Conservation (phyloP, 2,329 filamentous ascomycete genomes). For the Colletotrichum sp. region DNA sequence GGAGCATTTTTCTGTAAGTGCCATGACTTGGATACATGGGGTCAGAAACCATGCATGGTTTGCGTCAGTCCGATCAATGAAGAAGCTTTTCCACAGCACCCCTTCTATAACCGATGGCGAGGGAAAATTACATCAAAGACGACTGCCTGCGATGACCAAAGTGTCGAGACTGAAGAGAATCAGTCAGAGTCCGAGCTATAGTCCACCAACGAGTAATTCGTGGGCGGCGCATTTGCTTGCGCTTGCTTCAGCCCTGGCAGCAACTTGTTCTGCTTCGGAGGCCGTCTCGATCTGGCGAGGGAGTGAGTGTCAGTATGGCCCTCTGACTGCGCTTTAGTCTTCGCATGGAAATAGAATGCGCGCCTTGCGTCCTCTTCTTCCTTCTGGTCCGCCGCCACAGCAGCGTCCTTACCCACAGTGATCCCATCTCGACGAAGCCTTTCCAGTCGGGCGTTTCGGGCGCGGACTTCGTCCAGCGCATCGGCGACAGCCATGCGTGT, state of each 20-base stretch:
- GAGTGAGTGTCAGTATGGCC: accelerated
- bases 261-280: neutral
- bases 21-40: no score
- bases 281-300: neutral
- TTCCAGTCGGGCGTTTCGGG: neutral
- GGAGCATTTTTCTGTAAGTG: no score
- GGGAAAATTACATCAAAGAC: accelerated
- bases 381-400: neutral
- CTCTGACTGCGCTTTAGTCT: accelerated
- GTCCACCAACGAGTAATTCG: neutral
- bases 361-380: neutral
- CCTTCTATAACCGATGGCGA: neutral
- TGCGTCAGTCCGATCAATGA: no score
- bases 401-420: neutral
- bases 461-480: neutral
- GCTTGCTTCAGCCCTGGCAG: neutral
- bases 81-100: no score
- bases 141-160: accelerated
- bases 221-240: neutral
- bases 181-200: neutral
- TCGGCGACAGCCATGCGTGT: neutral
- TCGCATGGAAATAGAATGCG: neutral
- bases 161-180: neutral
- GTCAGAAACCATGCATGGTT: no score
- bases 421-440: neutral